A percentile compares a stretch with the other conserved stretches of the same genome.
Evolutionary conservation across 306 rosid species (phyloP).

Genomic region (Pachyrhizus erosus): DNA sequence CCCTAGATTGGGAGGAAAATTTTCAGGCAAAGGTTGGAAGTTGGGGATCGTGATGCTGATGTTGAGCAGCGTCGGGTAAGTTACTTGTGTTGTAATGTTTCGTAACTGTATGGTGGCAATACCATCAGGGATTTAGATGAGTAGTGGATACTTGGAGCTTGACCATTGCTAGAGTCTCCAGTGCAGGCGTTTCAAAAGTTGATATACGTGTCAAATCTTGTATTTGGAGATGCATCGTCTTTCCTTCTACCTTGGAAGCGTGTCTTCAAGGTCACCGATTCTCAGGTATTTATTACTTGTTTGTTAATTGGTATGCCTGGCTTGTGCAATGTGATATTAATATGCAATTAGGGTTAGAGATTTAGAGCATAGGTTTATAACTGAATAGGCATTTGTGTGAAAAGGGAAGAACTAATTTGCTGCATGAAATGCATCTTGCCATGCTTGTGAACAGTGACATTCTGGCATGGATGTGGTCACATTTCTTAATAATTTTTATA

Average conservation of each 20-base stretch:
- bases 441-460: slow-evolving; percentile 20
- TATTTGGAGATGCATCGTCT: slow-evolving; percentile 94
- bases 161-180: slow-evolving; percentile 80
- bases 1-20: slow-evolving; percentile 84
- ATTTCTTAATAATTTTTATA: slow-evolving; percentile 17
- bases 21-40: slow-evolving; percentile 94
- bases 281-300: slow-evolving; percentile 72
- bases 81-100: slow-evolving; percentile 38
- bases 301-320: not conserved
- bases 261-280: slow-evolving; percentile 85
- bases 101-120: not conserved
- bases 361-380: slow-evolving; percentile 1
- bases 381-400: not conserved
- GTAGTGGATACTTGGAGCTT: slow-evolving; percentile 63
- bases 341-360: not conserved
- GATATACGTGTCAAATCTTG: slow-evolving; percentile 92
- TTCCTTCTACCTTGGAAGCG: slow-evolving; percentile 99
- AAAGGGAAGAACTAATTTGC: slow-evolving; percentile 3
- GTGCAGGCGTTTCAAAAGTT: slow-evolving; percentile 99
- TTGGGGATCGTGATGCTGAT: slow-evolving; percentile 87
- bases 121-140: slow-evolving; percentile 5
- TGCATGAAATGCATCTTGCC: slow-evolving; percentile 9
- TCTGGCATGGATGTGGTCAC: slow-evolving; percentile 20
- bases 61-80: slow-evolving; percentile 94
- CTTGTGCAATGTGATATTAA: not conserved